These are phyloP conservation scores for Tribonema minus DNA, from an alignment of 108 stramenopile species.

Conservation along the genomic window DNA sequence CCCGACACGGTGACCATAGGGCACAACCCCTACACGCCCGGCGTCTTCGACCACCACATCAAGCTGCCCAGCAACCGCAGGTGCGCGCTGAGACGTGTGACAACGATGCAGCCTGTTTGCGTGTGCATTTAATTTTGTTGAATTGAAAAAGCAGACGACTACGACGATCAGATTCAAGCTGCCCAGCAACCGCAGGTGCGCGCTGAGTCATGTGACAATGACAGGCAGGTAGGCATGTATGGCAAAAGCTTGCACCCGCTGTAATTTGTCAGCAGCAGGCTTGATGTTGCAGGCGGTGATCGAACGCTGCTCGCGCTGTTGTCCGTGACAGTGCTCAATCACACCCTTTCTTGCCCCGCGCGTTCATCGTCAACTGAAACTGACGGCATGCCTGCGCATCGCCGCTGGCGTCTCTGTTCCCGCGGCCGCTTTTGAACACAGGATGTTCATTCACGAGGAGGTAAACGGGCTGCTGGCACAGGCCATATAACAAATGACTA, in stretches of 20 bases:
- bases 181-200: conserved; percentile 59
- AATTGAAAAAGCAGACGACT: too few species aligned
- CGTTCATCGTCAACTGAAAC: neutral
- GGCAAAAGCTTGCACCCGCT: conserved; percentile 55
- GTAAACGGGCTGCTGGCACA: neutral
- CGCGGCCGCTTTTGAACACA: neutral
- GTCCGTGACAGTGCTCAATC: neutral
- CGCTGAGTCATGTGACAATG: too few species aligned
- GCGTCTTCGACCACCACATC: neutral
- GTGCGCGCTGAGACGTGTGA: too few species aligned
- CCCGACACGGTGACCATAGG: conserved; percentile 73
- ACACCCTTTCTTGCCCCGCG: too few species aligned
- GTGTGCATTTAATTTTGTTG: too few species aligned
- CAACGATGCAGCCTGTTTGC: too few species aligned
- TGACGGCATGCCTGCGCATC: neutral
- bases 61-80: conserved; percentile 43
- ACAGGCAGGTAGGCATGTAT: too few species aligned
- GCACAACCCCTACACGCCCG: conserved; percentile 64
- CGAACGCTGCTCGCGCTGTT: neutral
- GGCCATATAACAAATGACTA: neutral
- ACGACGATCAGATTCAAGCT: too few species aligned
- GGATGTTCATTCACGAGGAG: conserved; percentile 30
- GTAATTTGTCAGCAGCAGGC: conserved; percentile 52
- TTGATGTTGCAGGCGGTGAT: neutral
- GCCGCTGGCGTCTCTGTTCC: neutral